These are phyloP conservation scores for Picochlorum sp. DNA, from an alignment of 139 green algal species.

Conservation along the genomic window DNA sequence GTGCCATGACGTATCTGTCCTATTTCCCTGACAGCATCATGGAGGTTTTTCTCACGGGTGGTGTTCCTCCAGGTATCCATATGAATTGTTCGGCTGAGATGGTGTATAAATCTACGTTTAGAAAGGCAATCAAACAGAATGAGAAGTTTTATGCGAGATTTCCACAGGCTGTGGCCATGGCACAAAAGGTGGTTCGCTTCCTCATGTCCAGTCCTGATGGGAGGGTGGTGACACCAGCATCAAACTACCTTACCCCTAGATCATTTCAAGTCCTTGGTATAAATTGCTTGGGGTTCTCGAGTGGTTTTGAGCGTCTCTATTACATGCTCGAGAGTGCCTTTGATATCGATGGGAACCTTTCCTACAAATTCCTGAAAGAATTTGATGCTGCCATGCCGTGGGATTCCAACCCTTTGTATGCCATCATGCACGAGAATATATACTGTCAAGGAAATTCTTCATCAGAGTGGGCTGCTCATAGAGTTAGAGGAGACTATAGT, in stretches of 20 bases:
- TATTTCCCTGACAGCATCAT: constrained; percentile 29
- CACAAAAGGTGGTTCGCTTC: constrained; percentile 59
- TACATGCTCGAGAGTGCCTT: constrained; percentile 74
- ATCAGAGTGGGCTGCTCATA: constrained; percentile 64
- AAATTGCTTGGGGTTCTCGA: constrained; percentile 37
- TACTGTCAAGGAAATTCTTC: constrained; percentile 90
- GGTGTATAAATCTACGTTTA: constrained; percentile 54
- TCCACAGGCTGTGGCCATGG: constrained; percentile 28
- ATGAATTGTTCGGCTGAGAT: constrained; percentile 49
- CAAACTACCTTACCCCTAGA: constrained; percentile 62
- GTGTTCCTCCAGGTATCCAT: constrained; percentile 59
- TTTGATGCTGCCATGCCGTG: constrained; percentile 67
- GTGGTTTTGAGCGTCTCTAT: constrained; percentile 82
- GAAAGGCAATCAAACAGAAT: constrained; percentile 62
- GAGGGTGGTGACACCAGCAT: constrained; percentile 44
- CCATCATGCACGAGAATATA: constrained; percentile 90
- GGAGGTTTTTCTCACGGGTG: constrained; percentile 67
- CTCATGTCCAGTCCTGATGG: constrained; percentile 51
- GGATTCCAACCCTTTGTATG: constrained; percentile 91
- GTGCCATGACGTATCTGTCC: constrained; percentile 78
- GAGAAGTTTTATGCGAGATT: constrained; percentile 78
- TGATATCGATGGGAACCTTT: constrained; percentile 55
- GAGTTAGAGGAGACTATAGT: constrained; percentile 56
- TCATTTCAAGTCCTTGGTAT: constrained; percentile 74
- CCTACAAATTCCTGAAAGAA: constrained; percentile 58